Evolutionary conservation across 148 eudicot species (phyloP), one percentile per base, ranked within the genome.

Genomic region (Polygonum aviculare): DNA sequence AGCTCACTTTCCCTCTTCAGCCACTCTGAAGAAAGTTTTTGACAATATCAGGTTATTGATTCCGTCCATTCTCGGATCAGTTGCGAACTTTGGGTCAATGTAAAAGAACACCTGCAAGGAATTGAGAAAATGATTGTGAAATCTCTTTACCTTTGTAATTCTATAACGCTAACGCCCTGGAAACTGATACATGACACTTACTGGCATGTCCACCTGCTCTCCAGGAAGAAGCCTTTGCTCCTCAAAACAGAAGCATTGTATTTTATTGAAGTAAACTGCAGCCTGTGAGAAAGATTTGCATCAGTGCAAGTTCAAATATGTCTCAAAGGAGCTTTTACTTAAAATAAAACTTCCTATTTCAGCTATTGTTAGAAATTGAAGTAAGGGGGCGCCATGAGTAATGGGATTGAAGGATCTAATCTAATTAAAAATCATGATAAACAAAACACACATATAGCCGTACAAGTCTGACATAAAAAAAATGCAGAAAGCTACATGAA

Each of bases 141-240:
- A 38, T 47, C 7, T 75, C 7, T 76, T 15, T 15, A 75, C 60
- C 31, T 26, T 26, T 26, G 31, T 26, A 26, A 26, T 26, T 26
- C 31, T 26, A 26, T 26, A 26, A 26, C 31, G 31, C 31, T 26
- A 16, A 36, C 12, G 69, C 49, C 26, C 3, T 69, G 69, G 44
- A n/a, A 36, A 19, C 48, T n/a, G 62, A 16, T 31, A 48, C 9
- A 21, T 7, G 18, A 31, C 47, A 83, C 90, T 86, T 74, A 95
- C 98, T 26, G 97, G 98, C 98, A 95, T 95, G 88, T 95, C 97
- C 76, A 95, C 91, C 79, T 92, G 98, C 81, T 95, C 98, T 72
- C 98, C 98, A 21, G 98, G 98, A 33, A 95, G 92, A 78, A 95
- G 94, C 22, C 91, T 85, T 62, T 92, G 98, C 80, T 95, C 98